Evolutionary conservation across 495 filamentous ascomycete species (phyloP).

Genomic region (Penicillium flavigenum): DNA sequence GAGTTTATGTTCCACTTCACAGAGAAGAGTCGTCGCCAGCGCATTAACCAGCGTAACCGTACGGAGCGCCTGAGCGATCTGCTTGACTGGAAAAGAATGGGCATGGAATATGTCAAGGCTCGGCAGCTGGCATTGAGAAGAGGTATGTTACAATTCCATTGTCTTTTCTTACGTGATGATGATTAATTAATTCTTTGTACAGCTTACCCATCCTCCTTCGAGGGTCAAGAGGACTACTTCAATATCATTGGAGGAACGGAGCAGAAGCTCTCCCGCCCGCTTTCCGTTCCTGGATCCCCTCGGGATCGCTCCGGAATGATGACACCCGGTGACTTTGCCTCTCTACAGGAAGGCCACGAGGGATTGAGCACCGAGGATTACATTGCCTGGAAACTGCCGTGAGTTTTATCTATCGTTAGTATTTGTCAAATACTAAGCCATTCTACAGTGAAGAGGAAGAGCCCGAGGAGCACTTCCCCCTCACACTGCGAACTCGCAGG

Average conservation of each 20-base stretch:
- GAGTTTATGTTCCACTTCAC: slow-evolving; percentile 95
- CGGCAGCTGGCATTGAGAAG: slow-evolving; percentile 86
- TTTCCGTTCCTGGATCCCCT: slow-evolving; percentile 91
- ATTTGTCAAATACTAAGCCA: slow-evolving; percentile 1
- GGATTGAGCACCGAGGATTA: slow-evolving; percentile 96
- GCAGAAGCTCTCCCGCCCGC: slow-evolving; percentile 87
- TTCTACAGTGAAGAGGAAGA: slow-evolving; percentile 83
- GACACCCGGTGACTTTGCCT: slow-evolving; percentile 97
- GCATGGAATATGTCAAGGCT: slow-evolving; percentile 97
- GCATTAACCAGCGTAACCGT: slow-evolving; percentile 98
- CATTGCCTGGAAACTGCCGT: slow-evolving; percentile 96
- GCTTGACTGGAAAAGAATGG: slow-evolving; percentile 99
- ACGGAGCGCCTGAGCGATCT: slow-evolving; percentile 93
- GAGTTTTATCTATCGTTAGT: slow-evolving; percentile 46
- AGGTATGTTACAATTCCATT: slow-evolving; percentile 43
- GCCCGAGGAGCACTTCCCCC: slow-evolving; percentile 86
- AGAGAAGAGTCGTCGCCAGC: slow-evolving; percentile 88
- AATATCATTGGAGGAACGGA: slow-evolving; percentile 86
- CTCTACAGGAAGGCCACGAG: slow-evolving; percentile 89
- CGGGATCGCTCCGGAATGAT: slow-evolving; percentile 93
- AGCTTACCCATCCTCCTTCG: slow-evolving; percentile 88
- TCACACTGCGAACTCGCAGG: slow-evolving; percentile 65
- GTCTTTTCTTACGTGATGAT: slow-evolving; percentile 6
- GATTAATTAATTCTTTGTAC: slow-evolving; percentile 1
- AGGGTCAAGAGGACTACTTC: slow-evolving; percentile 69